Conservation (phyloP, 2,329 filamentous ascomycete species). For the Epichloe sibirici region DNA sequence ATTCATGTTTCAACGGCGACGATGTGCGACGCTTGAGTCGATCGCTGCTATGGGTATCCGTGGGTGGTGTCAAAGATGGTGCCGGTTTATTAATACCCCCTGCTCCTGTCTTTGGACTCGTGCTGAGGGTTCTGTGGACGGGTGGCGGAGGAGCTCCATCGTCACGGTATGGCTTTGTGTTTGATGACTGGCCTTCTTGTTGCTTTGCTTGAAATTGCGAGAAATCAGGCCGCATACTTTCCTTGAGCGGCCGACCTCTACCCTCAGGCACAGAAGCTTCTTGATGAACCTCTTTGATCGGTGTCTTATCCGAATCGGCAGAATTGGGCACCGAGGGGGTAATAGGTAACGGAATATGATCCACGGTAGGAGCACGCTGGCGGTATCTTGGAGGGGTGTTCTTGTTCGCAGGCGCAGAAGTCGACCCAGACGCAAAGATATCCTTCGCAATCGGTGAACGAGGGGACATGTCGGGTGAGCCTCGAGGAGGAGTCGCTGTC, state of each 20-base stretch:
- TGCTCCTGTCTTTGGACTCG: constrained; percentile 18
- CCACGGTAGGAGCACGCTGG: constrained; percentile 6
- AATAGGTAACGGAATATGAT: background rate
- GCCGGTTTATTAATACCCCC: constrained; percentile 4
- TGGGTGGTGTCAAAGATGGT: constrained; percentile 12
- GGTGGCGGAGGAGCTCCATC: constrained; percentile 46
- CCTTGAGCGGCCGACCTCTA: constrained; percentile 20
- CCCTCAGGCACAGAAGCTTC: constrained; percentile 8
- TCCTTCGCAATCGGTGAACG: constrained; percentile 11
- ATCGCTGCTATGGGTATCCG: constrained; percentile 30
- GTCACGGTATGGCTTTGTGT: constrained; percentile 28
- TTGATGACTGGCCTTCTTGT: constrained; percentile 11
- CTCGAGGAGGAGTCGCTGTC: constrained; percentile 4
- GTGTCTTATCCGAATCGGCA: constrained; percentile 6
- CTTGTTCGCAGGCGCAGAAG: constrained; percentile 13
- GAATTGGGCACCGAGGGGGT: background rate
- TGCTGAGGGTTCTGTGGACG: constrained; percentile 34
- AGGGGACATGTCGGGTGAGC: constrained; percentile 13
- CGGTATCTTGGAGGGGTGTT: constrained; percentile 15
- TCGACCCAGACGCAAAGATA: constrained; percentile 4
- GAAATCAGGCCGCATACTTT: constrained; percentile 27
- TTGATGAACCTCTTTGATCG: constrained; percentile 17
- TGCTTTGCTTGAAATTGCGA: constrained; percentile 18
- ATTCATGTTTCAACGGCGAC: constrained; percentile 94
- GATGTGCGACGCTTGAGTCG: constrained; percentile 61